A percentile compares a stretch with the other conserved stretches of the same genome.
Evolutionary conservation across 2,329 filamentous ascomycete species (phyloP).

Genomic region (Fusarium falciforme): DNA sequence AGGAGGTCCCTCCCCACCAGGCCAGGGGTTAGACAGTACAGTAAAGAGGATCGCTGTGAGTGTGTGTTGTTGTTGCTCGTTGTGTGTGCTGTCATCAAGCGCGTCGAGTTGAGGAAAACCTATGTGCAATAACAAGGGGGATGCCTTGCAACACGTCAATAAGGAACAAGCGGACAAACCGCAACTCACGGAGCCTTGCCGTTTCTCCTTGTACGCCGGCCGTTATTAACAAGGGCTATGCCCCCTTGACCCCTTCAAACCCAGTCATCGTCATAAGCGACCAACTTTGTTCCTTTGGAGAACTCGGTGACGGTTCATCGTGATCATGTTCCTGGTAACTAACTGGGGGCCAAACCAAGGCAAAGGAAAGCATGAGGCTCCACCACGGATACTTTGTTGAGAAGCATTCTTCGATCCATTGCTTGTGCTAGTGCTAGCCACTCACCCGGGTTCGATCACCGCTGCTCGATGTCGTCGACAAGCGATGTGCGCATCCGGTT

Average conservation of each 20-base stretch:
- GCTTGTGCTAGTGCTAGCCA: neutral
- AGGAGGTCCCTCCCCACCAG: slow-evolving; percentile 25
- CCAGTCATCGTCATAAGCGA: slow-evolving; percentile 16
- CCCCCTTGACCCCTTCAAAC: neutral
- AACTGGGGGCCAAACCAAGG: slow-evolving; percentile 7
- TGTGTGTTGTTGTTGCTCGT: slow-evolving; percentile 4
- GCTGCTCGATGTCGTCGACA: neutral
- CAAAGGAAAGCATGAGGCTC: slow-evolving; percentile 1
- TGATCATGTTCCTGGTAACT: neutral
- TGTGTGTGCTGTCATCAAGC: slow-evolving; percentile 23
- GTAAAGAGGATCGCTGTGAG: slow-evolving; percentile 6
- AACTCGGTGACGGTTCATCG: neutral
- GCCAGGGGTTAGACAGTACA: slow-evolving; percentile 5
- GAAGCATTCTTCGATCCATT: slow-evolving; percentile 5
- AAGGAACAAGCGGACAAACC: slow-evolving; percentile 5
- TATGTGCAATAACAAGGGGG: slow-evolving; percentile 2
- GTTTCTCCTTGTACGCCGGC: neutral
- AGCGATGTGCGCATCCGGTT: slow-evolving; percentile 12
- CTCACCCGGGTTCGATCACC: neutral
- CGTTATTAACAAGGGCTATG: neutral
- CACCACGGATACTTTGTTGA: slow-evolving; percentile 29
- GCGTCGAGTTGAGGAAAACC: neutral
- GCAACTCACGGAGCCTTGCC: slow-evolving; percentile 1
- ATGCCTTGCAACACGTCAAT: slow-evolving; percentile 2
- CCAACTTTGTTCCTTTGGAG: slow-evolving; percentile 20